Percentiles rank a stretch among this genome's conserved stretches.
Evolutionary conservation across 2,329 filamentous ascomycete species (phyloP).

Genomic region (Fusarium camptoceras): DNA sequence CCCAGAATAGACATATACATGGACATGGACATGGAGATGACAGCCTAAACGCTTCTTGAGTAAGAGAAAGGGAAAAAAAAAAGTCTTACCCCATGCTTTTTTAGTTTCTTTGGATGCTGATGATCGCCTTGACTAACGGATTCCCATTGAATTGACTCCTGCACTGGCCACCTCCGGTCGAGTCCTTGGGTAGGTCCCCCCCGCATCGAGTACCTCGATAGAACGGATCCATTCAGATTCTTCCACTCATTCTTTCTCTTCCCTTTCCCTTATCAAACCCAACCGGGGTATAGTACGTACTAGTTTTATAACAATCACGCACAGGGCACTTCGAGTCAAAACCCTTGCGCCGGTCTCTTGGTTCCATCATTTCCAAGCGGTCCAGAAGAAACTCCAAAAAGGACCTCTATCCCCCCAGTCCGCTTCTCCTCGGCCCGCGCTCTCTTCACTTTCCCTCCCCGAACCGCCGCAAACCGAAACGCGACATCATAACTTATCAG

Average conservation of each 20-base stretch:
- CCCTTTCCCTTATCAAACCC: background rate
- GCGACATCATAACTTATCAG: constrained; percentile 31
- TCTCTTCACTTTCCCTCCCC: constrained; percentile 44
- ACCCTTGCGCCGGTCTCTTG: constrained; percentile 13
- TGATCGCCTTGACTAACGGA: background rate
- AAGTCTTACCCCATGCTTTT: constrained; percentile 17
- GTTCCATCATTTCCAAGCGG: constrained; percentile 10
- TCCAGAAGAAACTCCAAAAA: constrained; percentile 45
- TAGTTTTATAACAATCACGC: constrained; percentile 3
- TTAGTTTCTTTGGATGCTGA: constrained; percentile 5
- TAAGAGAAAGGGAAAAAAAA: constrained; percentile 12
- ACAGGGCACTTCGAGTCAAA: constrained; percentile 32
- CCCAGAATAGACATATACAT: background rate
- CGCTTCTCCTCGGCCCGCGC: constrained; percentile 46
- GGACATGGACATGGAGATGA: background rate
- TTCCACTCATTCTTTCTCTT: constrained; percentile 7
- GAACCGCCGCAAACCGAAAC: constrained; percentile 54
- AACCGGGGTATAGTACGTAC: constrained; percentile 31
- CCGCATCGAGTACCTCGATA: constrained; percentile 26
- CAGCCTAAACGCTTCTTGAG: background rate
- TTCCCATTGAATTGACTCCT: constrained; percentile 16
- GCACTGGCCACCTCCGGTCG: constrained; percentile 17
- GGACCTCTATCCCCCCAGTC: constrained; percentile 38
- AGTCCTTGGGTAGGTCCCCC: constrained; percentile 21
- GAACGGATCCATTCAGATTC: constrained; percentile 10